phyloP scores from a whole-genome alignment of 75 land plant genomes.

The Larix kaempferi region DNA sequence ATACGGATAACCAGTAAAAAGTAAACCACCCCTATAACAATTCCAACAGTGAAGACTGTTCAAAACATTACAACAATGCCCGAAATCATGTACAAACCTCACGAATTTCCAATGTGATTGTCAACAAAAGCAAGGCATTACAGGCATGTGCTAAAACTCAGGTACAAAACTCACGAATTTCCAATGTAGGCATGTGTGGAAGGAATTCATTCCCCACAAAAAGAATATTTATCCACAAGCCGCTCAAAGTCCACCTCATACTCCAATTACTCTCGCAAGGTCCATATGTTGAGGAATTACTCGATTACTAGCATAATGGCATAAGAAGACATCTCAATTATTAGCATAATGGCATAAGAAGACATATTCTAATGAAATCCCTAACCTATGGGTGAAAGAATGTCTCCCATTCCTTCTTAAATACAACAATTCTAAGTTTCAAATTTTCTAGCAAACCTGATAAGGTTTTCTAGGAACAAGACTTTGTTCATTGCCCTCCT shows the following conservation, averaged over 20 bases:
- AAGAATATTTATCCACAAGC: slow-evolving; percentile 86
- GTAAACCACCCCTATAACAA: background rate
- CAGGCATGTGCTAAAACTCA: background rate
- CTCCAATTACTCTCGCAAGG: slow-evolving; percentile 84
- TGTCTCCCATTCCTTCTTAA: background rate
- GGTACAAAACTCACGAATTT: slow-evolving; percentile 85
- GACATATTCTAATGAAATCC: background rate
- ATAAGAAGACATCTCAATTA: background rate
- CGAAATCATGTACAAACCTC: slow-evolving; percentile 21
- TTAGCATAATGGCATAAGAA: background rate
- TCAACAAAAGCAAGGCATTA: slow-evolving; percentile 95
- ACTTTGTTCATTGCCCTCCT: slow-evolving; percentile 17
- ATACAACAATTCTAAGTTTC: background rate
- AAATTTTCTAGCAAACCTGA: slow-evolving; percentile 25
- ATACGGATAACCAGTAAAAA: background rate
- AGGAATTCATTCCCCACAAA: slow-evolving; percentile 99
- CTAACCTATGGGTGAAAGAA: background rate
- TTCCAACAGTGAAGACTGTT: too few relatives aligned
- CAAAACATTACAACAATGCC: too few relatives aligned
- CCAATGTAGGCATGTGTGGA: slow-evolving; percentile 96
- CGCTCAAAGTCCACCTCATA: slow-evolving; percentile 87
- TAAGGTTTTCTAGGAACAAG: slow-evolving; percentile 31
- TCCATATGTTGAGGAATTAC: slow-evolving; percentile 94
- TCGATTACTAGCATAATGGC: background rate
- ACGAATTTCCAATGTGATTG: slow-evolving; percentile 80